Percentiles rank a stretch among this genome's conserved stretches.
Conservation (phyloP, 495 filamentous ascomycete species). For the Tuber melanosporum region DNA sequence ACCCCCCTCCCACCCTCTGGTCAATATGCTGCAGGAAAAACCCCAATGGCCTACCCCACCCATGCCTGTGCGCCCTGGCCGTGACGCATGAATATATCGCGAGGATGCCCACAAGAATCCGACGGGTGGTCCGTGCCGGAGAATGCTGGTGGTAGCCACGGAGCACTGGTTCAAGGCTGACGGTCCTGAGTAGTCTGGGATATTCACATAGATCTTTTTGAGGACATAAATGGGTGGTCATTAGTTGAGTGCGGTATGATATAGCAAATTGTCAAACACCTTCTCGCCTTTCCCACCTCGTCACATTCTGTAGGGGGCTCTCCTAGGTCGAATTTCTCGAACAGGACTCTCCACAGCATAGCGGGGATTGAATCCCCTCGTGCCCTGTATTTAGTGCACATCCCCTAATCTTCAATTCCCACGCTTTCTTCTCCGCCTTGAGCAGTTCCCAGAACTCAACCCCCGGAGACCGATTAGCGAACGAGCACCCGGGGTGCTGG, state of each 20-base stretch:
- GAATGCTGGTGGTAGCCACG: too few relatives aligned
- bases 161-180: too few relatives aligned
- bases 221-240: background rate
- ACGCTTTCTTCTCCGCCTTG: too few relatives aligned
- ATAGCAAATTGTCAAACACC: background rate
- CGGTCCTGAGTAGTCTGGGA: background rate
- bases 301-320: background rate
- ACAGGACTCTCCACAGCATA: background rate
- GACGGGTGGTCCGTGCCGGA: background rate
- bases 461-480: too few relatives aligned
- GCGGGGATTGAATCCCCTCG: background rate
- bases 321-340: background rate
- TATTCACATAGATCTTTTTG: background rate
- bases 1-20: too few relatives aligned
- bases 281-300: background rate
- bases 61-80: background rate
- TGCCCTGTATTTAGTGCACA: background rate
- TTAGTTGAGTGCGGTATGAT: background rate
- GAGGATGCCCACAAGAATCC: background rate
- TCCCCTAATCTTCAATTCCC: too few relatives aligned
- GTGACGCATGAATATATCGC: background rate
- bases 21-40: background rate
- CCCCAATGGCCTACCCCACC: background rate
- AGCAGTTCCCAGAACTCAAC: too few relatives aligned
- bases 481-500: too few relatives aligned